A percentile compares a stretch with the other conserved stretches of the same genome.
Conservation (phyloP, 495 filamentous ascomycete species). For the Xylaria venustula region DNA sequence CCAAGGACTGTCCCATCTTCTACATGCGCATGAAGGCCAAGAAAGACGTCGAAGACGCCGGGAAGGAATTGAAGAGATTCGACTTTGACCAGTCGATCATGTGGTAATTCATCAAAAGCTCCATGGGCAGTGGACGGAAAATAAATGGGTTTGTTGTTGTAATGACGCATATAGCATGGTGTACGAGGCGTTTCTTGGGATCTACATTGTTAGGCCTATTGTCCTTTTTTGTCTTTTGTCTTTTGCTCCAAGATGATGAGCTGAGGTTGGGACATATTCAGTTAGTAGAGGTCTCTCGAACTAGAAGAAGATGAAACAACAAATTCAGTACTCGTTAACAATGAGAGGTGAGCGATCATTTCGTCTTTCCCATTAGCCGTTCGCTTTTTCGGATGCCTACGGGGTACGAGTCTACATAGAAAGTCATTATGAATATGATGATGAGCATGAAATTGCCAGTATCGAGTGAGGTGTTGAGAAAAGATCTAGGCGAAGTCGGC, state of each 20-base stretch:
- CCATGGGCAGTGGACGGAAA: not conserved
- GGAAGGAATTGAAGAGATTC: slow-evolving; percentile 87
- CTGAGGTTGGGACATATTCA: not conserved
- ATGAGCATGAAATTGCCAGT: slow-evolving; percentile 2
- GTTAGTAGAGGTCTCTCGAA: not conserved
- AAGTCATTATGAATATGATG: slow-evolving; percentile 8
- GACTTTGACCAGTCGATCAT: slow-evolving; percentile 69
- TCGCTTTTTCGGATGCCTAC: no score
- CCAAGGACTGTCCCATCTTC: slow-evolving; percentile 96
- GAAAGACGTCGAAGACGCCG: slow-evolving; percentile 95
- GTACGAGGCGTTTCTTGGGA: not conserved
- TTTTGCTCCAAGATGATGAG: not conserved
- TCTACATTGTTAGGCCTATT: not conserved
- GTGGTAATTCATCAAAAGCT: slow-evolving; percentile 38
- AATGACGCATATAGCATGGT: slow-evolving; percentile 5
- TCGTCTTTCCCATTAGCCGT: no score
- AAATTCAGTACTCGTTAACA: no score
- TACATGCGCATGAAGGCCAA: slow-evolving; percentile 99
- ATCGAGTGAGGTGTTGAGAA: slow-evolving; percentile 6
- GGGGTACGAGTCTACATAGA: no score
- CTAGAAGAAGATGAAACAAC: no score
- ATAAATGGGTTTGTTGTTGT: slow-evolving; percentile 1
- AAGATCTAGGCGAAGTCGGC: slow-evolving; percentile 22
- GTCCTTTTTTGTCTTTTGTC: not conserved
- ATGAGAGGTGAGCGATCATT: no score